phyloP scores from a whole-genome alignment of 495 filamentous ascomycete species.

The Neurospora pannonica region DNA sequence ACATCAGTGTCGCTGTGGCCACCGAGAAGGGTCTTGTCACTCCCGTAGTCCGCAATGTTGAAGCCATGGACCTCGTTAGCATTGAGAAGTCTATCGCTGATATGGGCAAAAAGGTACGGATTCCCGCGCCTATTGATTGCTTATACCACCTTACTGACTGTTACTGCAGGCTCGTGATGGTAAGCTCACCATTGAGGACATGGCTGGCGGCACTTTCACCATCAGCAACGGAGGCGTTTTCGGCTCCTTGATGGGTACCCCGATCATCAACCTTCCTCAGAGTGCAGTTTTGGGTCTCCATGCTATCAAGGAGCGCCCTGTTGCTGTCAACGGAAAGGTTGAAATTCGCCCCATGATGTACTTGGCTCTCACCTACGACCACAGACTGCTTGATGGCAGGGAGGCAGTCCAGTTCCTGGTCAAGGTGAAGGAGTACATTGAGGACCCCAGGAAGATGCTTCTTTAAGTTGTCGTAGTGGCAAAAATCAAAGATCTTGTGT shows the following conservation, averaged over 20 bases:
- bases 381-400: constrained; percentile 87
- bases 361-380: constrained; percentile 93
- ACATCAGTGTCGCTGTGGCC: constrained; percentile 93
- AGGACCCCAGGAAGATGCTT: constrained; percentile 91
- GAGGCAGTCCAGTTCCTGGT: constrained; percentile 96
- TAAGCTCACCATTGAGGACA: constrained; percentile 98
- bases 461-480: constrained; percentile 27
- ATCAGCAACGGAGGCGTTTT: constrained; percentile 85
- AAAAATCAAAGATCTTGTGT: background rate
- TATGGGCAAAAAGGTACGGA: constrained; percentile 81
- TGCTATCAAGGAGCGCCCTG: constrained; percentile 90
- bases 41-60: constrained; percentile 89
- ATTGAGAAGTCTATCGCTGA: constrained; percentile 92
- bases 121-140: background rate
- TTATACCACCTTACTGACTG: constrained; percentile 10
- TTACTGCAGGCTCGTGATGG: constrained; percentile 70
- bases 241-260: constrained; percentile 81
- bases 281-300: constrained; percentile 95
- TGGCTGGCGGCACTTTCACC: constrained; percentile 97
- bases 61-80: constrained; percentile 73
- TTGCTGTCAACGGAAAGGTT: constrained; percentile 82
- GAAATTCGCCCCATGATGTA: constrained; percentile 99
- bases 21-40: constrained; percentile 97
- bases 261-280: constrained; percentile 98
- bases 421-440: constrained; percentile 97